Conservation (phyloP, 83 land plant genomes). For the Diphasiastrum complanatum region DNA sequence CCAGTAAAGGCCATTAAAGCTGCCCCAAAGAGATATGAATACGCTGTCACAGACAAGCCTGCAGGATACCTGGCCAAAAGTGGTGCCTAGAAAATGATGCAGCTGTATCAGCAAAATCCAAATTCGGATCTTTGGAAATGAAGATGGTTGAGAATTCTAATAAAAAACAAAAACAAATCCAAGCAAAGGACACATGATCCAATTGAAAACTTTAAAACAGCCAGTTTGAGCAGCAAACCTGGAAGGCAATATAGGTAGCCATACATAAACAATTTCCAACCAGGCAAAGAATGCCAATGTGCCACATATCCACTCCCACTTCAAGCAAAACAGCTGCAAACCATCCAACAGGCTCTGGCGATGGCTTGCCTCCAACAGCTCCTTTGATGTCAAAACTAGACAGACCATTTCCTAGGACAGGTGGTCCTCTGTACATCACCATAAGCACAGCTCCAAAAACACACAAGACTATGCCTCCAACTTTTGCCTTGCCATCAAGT, state of each 20-base stretch:
- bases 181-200: too few relatives aligned
- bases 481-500: conserved; percentile 59
- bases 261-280: conserved; percentile 91
- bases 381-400: conserved; percentile 33
- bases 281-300: conserved; percentile 77
- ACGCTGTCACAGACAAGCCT: conserved; percentile 72
- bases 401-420: conserved; percentile 47
- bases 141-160: too few relatives aligned
- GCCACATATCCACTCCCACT: conserved; percentile 58
- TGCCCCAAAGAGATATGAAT: conserved; percentile 76
- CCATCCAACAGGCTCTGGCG: conserved; percentile 80
- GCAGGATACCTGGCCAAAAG: conserved; percentile 67
- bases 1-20: conserved; percentile 54
- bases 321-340: conserved; percentile 39
- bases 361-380: conserved; percentile 50
- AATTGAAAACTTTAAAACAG: conserved; percentile 5
- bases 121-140: too few relatives aligned
- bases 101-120: too few relatives aligned
- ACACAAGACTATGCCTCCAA: conserved; percentile 67
- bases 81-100: conserved; percentile 63
- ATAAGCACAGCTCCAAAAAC: conserved; percentile 71
- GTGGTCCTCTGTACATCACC: conserved; percentile 66
- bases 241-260: conserved; percentile 70
- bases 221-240: conserved; percentile 44
- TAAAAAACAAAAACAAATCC: too few relatives aligned